Evolutionary conservation across 1,284 basidiomycete species (phyloP).

Genomic region (Pseudozyma thailandica): DNA sequence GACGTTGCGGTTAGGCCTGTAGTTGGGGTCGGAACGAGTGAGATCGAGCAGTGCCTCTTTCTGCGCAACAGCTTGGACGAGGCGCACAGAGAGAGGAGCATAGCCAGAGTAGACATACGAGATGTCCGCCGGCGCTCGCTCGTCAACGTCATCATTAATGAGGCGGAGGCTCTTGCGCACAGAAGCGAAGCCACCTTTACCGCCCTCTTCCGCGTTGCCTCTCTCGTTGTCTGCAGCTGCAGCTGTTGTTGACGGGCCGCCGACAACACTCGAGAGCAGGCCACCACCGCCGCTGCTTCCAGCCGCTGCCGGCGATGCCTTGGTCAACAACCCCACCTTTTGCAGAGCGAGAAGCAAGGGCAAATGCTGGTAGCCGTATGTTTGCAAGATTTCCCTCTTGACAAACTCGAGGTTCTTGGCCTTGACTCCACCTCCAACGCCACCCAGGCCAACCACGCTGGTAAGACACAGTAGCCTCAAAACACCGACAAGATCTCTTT

Average conservation of each 20-base stretch:
- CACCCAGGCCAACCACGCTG: conserved; percentile 74
- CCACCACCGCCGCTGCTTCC: conserved; percentile 1
- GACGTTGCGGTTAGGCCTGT: neutral
- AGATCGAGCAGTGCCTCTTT: conserved; percentile 80
- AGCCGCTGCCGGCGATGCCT: neutral
- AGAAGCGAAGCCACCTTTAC: conserved; percentile 74
- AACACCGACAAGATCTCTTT: conserved; percentile 50
- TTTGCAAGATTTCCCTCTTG: conserved; percentile 91
- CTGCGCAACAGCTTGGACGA: conserved; percentile 91
- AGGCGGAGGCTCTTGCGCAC: conserved; percentile 87
- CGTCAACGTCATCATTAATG: conserved; percentile 86
- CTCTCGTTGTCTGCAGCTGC: conserved; percentile 2
- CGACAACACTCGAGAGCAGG: conserved; percentile 43
- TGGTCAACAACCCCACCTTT: conserved; percentile 75
- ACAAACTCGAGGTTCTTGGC: conserved; percentile 84
- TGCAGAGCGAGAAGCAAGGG: conserved; percentile 85
- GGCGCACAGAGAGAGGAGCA: conserved; percentile 88
- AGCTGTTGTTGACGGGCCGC: conserved; percentile 4
- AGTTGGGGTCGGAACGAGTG: conserved; percentile 12
- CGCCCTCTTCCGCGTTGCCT: conserved; percentile 33
- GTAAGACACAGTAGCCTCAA: conserved; percentile 86
- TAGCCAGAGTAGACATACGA: conserved; percentile 97
- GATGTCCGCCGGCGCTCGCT: conserved; percentile 82
- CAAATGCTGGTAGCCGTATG: conserved; percentile 90
- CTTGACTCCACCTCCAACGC: conserved; percentile 80